Evolutionary conservation across 2,329 filamentous ascomycete genomes (phyloP).

Genomic region (Aspergillus fumigatiaffinis): DNA sequence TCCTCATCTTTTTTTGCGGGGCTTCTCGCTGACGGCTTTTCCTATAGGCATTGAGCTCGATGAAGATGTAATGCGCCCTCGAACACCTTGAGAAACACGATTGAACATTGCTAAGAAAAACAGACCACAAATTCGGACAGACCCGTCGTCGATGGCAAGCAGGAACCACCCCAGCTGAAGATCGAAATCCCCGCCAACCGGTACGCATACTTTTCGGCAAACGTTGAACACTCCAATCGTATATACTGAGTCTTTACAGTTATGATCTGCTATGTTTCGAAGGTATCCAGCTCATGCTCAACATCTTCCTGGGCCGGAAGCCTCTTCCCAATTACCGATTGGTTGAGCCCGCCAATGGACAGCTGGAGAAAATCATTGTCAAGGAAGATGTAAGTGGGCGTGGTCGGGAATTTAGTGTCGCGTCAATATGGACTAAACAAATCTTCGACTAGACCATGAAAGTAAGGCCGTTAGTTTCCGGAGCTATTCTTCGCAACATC

Average conservation of each 20-base stretch:
- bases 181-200: slow-evolving; percentile 97
- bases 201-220: slow-evolving; percentile 46
- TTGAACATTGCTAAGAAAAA: slow-evolving; percentile 20
- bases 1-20: slow-evolving; percentile 13
- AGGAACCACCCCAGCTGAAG: slow-evolving; percentile 89
- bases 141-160: slow-evolving; percentile 69
- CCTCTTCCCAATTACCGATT: slow-evolving; percentile 76
- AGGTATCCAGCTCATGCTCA: slow-evolving; percentile 91
- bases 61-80: slow-evolving; percentile 61
- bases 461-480: slow-evolving; percentile 84
- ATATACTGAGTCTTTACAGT: slow-evolving; percentile 34
- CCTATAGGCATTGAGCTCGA: slow-evolving; percentile 77
- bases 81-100: slow-evolving; percentile 13
- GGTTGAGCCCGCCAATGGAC: slow-evolving; percentile 65
- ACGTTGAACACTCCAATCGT: neutral
- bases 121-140: slow-evolving; percentile 69
- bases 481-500: slow-evolving; percentile 83
- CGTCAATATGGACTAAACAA: neutral
- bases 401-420: slow-evolving; percentile 3
- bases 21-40: slow-evolving; percentile 28
- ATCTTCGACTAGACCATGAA: slow-evolving; percentile 55
- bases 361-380: slow-evolving; percentile 78
- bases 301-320: slow-evolving; percentile 80
- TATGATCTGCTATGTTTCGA: slow-evolving; percentile 96
- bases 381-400: slow-evolving; percentile 54